Evolutionary conservation across 805 yeast genomes (phyloP).

Genomic region (Torulaspora indica): DNA sequence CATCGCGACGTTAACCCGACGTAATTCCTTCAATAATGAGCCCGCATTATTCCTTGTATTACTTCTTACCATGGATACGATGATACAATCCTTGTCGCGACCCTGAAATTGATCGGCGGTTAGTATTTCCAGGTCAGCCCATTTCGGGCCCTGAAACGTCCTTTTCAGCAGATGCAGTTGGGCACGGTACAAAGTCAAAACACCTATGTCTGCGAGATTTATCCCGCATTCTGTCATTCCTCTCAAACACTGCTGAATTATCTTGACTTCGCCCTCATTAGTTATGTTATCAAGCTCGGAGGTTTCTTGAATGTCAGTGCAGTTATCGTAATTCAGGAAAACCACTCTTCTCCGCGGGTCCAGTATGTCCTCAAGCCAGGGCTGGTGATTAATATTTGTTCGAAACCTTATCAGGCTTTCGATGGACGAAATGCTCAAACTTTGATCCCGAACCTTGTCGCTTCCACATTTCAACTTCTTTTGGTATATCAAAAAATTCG

Average conservation of each 20-base stretch:
- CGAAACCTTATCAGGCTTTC: conserved; percentile 12
- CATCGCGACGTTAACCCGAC: conserved; percentile 90
- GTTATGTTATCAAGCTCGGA: conserved; percentile 67
- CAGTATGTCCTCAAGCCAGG: conserved; percentile 58
- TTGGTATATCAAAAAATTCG: conserved; percentile 73
- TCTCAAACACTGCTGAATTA: conserved; percentile 59
- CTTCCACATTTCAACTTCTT: conserved; percentile 75
- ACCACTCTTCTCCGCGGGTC: conserved; percentile 57
- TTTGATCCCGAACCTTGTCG: conserved; percentile 54
- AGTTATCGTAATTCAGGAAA: conserved; percentile 71
- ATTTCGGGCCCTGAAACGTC: conserved; percentile 21
- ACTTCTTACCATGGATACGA: conserved; percentile 84
- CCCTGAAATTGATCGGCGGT: conserved; percentile 98
- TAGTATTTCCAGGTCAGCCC: conserved; percentile 59
- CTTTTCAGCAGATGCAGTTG: conserved; percentile 55
- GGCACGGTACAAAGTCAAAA: conserved; percentile 83
- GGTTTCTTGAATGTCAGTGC: conserved; percentile 47
- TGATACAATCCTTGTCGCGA: conserved; percentile 85
- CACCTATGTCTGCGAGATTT: conserved; percentile 57
- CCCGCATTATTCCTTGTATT: conserved; percentile 66
- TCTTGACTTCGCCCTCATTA: conserved; percentile 65
- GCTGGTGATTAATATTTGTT: background rate
- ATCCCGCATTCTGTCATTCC: conserved; percentile 60
- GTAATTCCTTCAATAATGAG: conserved; percentile 77
- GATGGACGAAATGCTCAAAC: conserved; percentile 46